Evolutionary conservation across 2,329 filamentous ascomycete genomes (phyloP), one percentile per base, ranked within the genome.

Genomic region (Orbilia brochopaga): DNA sequence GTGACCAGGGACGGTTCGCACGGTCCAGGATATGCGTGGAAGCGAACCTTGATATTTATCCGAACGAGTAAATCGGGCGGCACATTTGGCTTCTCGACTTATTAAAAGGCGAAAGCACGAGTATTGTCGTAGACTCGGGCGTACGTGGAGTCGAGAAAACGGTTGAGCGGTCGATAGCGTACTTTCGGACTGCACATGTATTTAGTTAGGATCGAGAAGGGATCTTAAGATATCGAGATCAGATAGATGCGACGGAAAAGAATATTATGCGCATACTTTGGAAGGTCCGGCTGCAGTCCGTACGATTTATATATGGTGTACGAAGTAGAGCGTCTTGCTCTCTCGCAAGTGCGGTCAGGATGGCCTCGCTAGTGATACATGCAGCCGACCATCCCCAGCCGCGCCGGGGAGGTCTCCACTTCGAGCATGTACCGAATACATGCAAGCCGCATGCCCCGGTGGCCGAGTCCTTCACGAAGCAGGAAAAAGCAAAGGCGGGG

Each of bases 311-410:
- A 72, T 72, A 65, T 7, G 64, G 58, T 40, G 50, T 60, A 51
- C 54, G 60, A 46, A 50, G 44, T 57, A 64, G 63, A n/a, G n/a
- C n/a, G n/a, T 32, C 60, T 60, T 72, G 56, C 53, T 55, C 54
- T 56, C 50, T 15, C 55, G 48, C 11, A 60, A 60, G 60, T 61
- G 67, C 55, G 56, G 60, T 72, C 67, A 72, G 67, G 67, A 65
- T 61, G 60, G 51, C 13, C 55, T 72, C 67, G 67, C 67, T 65
- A 65, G 42, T 72, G 67, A 72, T 72, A 65, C 55, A 51, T 72
- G 67, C 67, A 72, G 67, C 60, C 67, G 67, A 72, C 67, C 67
- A 72, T 32, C 54, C 51, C 21, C 51, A 56, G 53, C 59, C 61
- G 54, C 53, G 63, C 60, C 46, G 48, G 55, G 55, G 54, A 70